Conservation (phyloP, 2,329 filamentous ascomycete species). For the Aspergillus awamori region DNA sequence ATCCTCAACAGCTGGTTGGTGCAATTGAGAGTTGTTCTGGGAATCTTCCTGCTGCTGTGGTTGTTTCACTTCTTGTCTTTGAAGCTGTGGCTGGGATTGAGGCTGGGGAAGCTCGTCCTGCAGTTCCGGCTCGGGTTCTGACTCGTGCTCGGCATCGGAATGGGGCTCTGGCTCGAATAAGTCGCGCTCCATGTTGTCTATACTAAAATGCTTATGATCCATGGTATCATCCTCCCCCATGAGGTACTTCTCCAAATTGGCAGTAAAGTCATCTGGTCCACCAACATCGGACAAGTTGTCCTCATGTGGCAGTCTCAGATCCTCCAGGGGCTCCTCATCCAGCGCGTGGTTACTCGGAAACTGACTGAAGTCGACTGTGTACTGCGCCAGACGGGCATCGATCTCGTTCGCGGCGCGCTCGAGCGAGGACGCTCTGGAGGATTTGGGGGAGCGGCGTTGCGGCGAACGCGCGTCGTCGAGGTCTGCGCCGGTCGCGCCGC, state of each 20-base stretch:
- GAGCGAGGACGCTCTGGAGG: constrained; percentile 25
- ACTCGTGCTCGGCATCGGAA: constrained; percentile 13
- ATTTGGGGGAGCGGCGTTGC: constrained; percentile 17
- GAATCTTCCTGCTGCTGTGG: constrained; percentile 16
- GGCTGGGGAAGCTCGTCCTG: constrained; percentile 10
- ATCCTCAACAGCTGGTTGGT: constrained; percentile 34
- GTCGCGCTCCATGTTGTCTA: not conserved
- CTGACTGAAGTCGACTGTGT: constrained; percentile 44
- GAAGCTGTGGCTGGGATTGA: constrained; percentile 1
- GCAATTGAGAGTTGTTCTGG: constrained; percentile 25
- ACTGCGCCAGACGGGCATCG: constrained; percentile 45
- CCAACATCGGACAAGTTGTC: constrained; percentile 43
- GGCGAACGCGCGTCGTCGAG: constrained; percentile 16
- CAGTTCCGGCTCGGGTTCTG: constrained; percentile 15
- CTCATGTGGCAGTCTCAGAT: constrained; percentile 27
- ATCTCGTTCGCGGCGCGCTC: constrained; percentile 36
- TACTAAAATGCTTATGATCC: constrained; percentile 14
- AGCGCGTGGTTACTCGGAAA: constrained; percentile 35
- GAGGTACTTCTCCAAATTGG: constrained; percentile 46
- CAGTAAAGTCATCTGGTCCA: constrained; percentile 47
- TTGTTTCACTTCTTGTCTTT: not conserved
- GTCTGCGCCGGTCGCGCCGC: constrained; percentile 2
- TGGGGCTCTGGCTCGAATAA: constrained; percentile 11
- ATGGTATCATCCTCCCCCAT: constrained; percentile 32
- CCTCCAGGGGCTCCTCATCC: constrained; percentile 30